Conservation (phyloP, 2,329 filamentous ascomycete species). For the Xylariaceae sp. region DNA sequence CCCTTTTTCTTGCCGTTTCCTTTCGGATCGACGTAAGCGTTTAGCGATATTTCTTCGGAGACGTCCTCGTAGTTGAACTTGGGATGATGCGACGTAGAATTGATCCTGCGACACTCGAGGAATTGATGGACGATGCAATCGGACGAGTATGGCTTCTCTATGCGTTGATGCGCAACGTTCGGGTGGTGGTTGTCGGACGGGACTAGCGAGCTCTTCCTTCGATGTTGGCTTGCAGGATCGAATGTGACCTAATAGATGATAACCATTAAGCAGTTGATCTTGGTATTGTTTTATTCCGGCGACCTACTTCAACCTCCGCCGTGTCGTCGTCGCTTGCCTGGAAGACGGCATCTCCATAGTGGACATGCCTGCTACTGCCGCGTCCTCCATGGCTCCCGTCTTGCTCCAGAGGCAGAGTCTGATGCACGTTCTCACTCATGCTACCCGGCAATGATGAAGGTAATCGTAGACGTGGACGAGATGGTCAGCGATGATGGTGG, state of each 20-base stretch:
- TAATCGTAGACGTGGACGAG: background rate
- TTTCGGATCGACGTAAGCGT: conserved; percentile 34
- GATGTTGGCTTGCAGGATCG: conserved; percentile 54
- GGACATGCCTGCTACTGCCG: conserved; percentile 26
- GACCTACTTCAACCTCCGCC: conserved; percentile 46
- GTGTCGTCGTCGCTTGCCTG: conserved; percentile 49
- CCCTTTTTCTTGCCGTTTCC: conserved; percentile 24
- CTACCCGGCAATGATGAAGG: background rate
- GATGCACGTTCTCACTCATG: conserved; percentile 18
- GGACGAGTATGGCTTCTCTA: conserved; percentile 36
- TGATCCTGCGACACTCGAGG: conserved; percentile 50
- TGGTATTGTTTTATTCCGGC: background rate
- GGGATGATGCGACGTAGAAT: conserved; percentile 16
- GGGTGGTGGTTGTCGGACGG: conserved; percentile 41
- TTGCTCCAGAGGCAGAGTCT: conserved; percentile 13
- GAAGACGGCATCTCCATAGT: conserved; percentile 37
- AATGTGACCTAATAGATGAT: conserved; percentile 51
- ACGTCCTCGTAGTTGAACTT: conserved; percentile 22
- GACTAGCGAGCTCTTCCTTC: conserved; percentile 62
- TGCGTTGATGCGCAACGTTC: conserved; percentile 30
- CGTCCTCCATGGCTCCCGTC: conserved; percentile 13
- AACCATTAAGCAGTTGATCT: background rate
- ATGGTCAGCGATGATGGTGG: background rate
- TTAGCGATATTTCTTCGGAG: conserved; percentile 26
- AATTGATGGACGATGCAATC: conserved; percentile 63